Conservation (phyloP, 2,329 filamentous ascomycete genomes). For the Hypocrella siamensis region DNA sequence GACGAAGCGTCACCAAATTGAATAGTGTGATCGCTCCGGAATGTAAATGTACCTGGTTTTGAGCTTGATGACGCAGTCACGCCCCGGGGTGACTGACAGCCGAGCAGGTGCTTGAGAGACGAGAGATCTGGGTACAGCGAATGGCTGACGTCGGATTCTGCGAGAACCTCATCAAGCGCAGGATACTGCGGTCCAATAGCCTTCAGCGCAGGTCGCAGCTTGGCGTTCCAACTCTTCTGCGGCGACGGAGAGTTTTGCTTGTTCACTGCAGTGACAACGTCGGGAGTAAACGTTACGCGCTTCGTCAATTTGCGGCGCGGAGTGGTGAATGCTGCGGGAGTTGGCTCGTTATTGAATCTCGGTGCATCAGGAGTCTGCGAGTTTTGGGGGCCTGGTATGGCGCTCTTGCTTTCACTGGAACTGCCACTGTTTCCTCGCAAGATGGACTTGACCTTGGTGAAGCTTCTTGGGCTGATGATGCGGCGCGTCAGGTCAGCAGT, state of each 20-base stretch:
- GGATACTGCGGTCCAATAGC: constrained; percentile 12
- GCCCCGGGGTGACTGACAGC: constrained; percentile 9
- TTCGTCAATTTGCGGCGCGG: constrained; percentile 54
- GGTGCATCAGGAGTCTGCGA: constrained; percentile 31
- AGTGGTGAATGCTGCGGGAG: constrained; percentile 40
- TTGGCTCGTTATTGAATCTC: constrained; percentile 34
- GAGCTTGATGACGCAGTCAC: constrained; percentile 19
- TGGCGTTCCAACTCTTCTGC: constrained; percentile 31
- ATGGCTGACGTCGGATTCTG: constrained; percentile 13
- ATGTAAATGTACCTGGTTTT: constrained; percentile 44
- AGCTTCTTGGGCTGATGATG: constrained; percentile 31
- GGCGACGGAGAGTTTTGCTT: constrained; percentile 40
- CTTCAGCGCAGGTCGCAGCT: constrained; percentile 18
- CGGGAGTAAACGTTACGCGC: constrained; percentile 66
- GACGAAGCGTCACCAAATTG: constrained; percentile 31
- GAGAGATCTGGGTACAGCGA: constrained; percentile 40
- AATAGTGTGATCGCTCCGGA: constrained; percentile 51
- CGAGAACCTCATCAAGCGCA: constrained; percentile 13
- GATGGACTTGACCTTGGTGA: constrained; percentile 44
- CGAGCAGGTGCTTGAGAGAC: constrained; percentile 18
- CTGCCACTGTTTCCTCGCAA: constrained; percentile 25
- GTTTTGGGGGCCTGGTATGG: constrained; percentile 28
- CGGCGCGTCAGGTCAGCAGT: constrained; percentile 17
- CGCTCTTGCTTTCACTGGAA: constrained; percentile 24
- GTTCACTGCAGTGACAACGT: constrained; percentile 36